Conservation (phyloP, 495 filamentous ascomycete genomes). For the Durotheca rogersii region DNA sequence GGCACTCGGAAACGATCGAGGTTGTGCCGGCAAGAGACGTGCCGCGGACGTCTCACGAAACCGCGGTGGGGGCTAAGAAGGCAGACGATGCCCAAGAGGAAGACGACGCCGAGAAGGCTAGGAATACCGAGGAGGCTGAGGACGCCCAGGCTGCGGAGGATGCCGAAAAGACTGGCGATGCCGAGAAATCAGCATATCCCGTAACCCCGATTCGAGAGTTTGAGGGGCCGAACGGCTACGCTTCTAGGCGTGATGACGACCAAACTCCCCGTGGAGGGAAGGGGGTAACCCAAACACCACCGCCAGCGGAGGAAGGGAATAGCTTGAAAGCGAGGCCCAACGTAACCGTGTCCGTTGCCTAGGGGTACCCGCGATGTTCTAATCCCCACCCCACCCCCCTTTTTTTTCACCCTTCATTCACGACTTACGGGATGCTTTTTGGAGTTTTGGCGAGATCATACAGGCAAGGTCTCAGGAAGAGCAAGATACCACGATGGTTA, state of each 20-base stretch:
- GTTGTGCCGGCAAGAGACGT: not conserved
- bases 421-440: constrained; percentile 20
- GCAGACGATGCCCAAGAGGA: too few relatives aligned
- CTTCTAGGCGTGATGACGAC: constrained; percentile 1
- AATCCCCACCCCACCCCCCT: too few relatives aligned
- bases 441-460: constrained; percentile 29
- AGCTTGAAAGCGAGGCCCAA: constrained; percentile 13
- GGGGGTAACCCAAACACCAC: not conserved
- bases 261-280: constrained; percentile 13
- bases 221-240: not conserved
- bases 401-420: constrained; percentile 19
- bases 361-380: constrained; percentile 9
- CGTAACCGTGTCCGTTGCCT: constrained; percentile 24
- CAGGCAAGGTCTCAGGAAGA: constrained; percentile 19
- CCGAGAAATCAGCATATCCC: not conserved
- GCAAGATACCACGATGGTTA: constrained; percentile 31
- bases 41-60: not conserved
- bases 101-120: too few relatives aligned
- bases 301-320: constrained; percentile 10
- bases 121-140: too few relatives aligned
- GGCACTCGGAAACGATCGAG: not conserved
- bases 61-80: too few relatives aligned
- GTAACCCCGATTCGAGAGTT: constrained; percentile 14
- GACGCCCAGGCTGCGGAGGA: too few relatives aligned
- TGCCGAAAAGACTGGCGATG: too few relatives aligned